These are phyloP conservation scores for Glebionis coronaria DNA, from an alignment of 129 eudicot genomes.

Conservation along the genomic window DNA sequence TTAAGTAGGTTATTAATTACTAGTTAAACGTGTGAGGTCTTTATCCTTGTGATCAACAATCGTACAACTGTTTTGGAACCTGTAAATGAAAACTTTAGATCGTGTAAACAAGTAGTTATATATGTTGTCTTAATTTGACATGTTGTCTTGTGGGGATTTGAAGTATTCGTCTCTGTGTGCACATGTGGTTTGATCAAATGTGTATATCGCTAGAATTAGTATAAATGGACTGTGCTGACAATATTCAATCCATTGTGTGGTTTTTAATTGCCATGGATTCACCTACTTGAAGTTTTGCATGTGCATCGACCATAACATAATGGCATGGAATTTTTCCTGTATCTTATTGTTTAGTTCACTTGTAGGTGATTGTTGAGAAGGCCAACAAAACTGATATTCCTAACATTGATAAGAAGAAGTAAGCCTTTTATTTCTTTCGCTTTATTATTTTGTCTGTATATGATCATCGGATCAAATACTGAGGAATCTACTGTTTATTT, in stretches of 20 bases:
- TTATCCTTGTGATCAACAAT: too few species aligned
- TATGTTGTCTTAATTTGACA: not conserved
- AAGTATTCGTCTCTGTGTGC: too few species aligned
- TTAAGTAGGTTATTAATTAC: not conserved
- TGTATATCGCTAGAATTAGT: too few species aligned
- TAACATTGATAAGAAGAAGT: slow-evolving; percentile 72
- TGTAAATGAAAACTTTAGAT: not conserved
- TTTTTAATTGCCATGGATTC: too few species aligned
- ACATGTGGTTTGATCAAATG: too few species aligned
- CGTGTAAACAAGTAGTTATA: not conserved
- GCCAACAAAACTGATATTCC: slow-evolving; percentile 71
- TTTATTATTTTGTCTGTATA: not conserved
- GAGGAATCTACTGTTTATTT: not conserved
- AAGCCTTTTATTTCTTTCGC: slow-evolving; percentile 27
- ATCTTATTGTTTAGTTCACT: slow-evolving; percentile 19
- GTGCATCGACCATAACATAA: too few species aligned
- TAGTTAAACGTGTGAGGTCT: too few species aligned
- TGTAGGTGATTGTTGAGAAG: slow-evolving; percentile 71
- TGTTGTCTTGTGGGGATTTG: too few species aligned
- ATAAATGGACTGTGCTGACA: too few species aligned
- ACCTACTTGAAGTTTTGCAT: too few species aligned
- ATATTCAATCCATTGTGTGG: too few species aligned
- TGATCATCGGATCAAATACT: not conserved
- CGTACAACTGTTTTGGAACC: not conserved
- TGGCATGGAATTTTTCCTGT: not conserved